Base-by-base conservation (phyloP, 2,329 filamentous ascomycete species). In the Trematosphaeria pertusa region DNA sequence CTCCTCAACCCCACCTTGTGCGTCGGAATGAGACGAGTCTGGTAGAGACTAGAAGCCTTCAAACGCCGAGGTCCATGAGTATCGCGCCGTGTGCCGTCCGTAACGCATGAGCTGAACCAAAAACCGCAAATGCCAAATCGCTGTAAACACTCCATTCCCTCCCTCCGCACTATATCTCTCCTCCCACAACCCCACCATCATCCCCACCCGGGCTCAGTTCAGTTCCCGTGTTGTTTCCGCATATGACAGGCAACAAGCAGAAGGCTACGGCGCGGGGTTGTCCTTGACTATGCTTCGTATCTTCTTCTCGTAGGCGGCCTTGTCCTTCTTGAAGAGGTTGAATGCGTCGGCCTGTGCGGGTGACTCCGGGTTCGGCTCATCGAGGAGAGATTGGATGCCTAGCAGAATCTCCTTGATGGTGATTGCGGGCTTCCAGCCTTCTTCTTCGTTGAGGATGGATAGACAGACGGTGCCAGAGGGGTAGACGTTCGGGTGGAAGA, bases 401-500 rank as follows among this genome's bases (percentile, higher is more conserved):
- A 97, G 82, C 5, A 97, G 83, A 55, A 99, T 97, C 75, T 97
- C 91, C 76, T 97, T 97, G 72, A 99, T 91, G 0, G 94, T 99
- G 66, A 99, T 99, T 5, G 94, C 93, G 1, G 94, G 95, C 73
- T 96, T 95, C 94, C 95, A 99, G 5, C 89, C 92, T 72, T 99
- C 94, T 64, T 99, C 94, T 73, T 99, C 95, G 75, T 97, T 99
- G 58, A 99, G 77, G 59, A 99, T 99, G 20, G 91, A 96, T 17
- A 99, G 82, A 70, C 94, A 99, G 52, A 99, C 94, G 37, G 94
- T 99, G 59, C 94, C 95, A 0, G 93, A 97, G 0, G 94, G 94
- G 71, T 99, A 99, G 59, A 99, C 94, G 72, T 99, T 99, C 0
- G 94, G 94, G 69, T 99, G 94, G 78, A 99, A 99, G 31, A 99